phyloP scores from a whole-genome alignment of 1,284 basidiomycete species.

The Ustilago crameri region DNA sequence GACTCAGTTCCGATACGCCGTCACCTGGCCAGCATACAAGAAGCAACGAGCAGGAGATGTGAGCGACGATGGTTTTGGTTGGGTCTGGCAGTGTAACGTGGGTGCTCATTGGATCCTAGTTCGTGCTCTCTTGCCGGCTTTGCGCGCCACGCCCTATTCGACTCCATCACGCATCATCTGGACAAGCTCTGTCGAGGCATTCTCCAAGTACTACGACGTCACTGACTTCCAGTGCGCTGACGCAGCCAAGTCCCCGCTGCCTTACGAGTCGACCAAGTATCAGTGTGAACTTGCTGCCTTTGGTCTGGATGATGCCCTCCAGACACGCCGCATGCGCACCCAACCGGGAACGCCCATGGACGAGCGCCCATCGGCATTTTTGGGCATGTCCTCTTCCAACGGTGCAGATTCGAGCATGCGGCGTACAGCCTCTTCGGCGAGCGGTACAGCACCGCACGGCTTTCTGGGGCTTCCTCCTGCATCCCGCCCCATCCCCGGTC shows the following conservation, averaged over 20 bases:
- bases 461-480: slow-evolving; percentile 44
- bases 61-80: slow-evolving; percentile 65
- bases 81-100: slow-evolving; percentile 68
- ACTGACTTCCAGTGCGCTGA: slow-evolving; percentile 65
- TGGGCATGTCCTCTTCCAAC: slow-evolving; percentile 21
- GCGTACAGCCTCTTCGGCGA: slow-evolving; percentile 28
- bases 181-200: slow-evolving; percentile 68
- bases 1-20: slow-evolving; percentile 62
- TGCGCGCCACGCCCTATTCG: slow-evolving; percentile 60
- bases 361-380: slow-evolving; percentile 19
- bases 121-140: slow-evolving; percentile 53
- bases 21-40: slow-evolving; percentile 67
- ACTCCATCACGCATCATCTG: slow-evolving; percentile 65
- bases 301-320: slow-evolving; percentile 62
- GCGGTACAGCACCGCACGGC: slow-evolving; percentile 27
- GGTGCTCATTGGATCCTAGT: slow-evolving; percentile 66
- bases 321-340: slow-evolving; percentile 44
- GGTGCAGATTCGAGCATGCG: slow-evolving; percentile 17
- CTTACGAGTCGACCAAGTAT: slow-evolving; percentile 68
- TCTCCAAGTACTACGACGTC: slow-evolving; percentile 56
- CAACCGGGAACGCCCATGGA: slow-evolving; percentile 53
- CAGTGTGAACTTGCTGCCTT: slow-evolving; percentile 67
- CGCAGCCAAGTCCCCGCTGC: slow-evolving; percentile 39
- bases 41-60: slow-evolving; percentile 63
- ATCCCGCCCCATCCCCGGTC: slow-evolving; percentile 24